Conservation (phyloP, 2,329 filamentous ascomycete species). For the Emmonsiellopsis sp. region DNA sequence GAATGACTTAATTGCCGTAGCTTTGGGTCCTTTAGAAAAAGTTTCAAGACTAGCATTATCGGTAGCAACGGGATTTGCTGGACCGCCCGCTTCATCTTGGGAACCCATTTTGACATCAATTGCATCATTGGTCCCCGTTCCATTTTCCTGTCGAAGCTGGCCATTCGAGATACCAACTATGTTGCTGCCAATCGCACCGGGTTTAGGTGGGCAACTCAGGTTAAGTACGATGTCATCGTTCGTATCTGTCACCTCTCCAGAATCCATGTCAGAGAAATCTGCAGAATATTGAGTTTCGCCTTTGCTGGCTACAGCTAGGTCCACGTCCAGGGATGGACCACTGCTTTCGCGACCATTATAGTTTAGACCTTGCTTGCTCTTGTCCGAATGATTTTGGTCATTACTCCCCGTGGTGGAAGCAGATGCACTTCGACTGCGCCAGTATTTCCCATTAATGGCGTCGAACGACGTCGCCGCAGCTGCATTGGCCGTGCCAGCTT, state of each 20-base stretch:
- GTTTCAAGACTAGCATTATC: neutral
- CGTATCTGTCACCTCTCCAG: slow-evolving; percentile 22
- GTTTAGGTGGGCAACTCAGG: slow-evolving; percentile 13
- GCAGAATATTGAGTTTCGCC: slow-evolving; percentile 11
- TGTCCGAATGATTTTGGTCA: slow-evolving; percentile 15
- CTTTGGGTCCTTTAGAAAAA: slow-evolving; percentile 18
- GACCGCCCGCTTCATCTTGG: neutral
- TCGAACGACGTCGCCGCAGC: slow-evolving; percentile 14
- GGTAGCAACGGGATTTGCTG: neutral
- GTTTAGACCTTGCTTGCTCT: neutral
- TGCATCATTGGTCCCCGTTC: neutral
- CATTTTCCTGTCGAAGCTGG: neutral
- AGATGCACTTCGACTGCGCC: slow-evolving; percentile 28
- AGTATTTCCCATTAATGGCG: slow-evolving; percentile 27
- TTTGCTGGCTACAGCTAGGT: neutral
- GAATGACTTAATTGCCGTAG: slow-evolving; percentile 24
- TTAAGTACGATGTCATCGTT: slow-evolving; percentile 36
- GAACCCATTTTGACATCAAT: neutral
- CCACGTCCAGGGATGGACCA: neutral
- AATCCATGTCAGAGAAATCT: slow-evolving; percentile 19
- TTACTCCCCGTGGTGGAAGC: slow-evolving; percentile 13
- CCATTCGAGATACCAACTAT: neutral
- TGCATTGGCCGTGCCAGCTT: slow-evolving; percentile 8
- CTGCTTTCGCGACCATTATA: neutral
- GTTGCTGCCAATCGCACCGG: neutral